Percentiles rank a stretch among this genome's conserved stretches.
Evolutionary conservation across 140 eudicot species (phyloP).

Genomic region (Senecio squalidus): DNA sequence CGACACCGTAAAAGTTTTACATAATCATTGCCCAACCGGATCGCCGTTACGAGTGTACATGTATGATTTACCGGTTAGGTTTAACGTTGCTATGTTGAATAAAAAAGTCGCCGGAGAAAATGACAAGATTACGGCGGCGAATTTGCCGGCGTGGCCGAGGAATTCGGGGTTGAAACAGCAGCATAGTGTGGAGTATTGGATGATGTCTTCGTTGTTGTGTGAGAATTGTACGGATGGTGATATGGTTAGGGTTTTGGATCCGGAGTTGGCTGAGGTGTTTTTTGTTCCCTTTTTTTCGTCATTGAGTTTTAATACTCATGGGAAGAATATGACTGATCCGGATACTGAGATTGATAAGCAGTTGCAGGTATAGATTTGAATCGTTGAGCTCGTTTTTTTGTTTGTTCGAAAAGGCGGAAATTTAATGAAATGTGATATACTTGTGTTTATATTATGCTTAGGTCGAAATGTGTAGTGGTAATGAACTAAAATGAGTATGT

Average conservation of each 20-base stretch:
- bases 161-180: slow-evolving; percentile 70
- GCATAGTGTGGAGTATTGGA: slow-evolving; percentile 98
- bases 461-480: too few species aligned
- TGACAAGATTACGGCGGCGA: slow-evolving; percentile 51
- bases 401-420: too few species aligned
- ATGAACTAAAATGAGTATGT: too few species aligned
- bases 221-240: slow-evolving; percentile 31
- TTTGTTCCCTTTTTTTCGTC: slow-evolving; percentile 90
- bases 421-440: too few species aligned
- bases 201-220: slow-evolving; percentile 82
- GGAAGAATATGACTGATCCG: slow-evolving; percentile 75
- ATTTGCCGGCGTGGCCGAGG: slow-evolving; percentile 69
- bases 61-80: slow-evolving; percentile 80
- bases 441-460: too few species aligned
- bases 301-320: slow-evolving; percentile 80
- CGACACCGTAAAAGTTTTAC: slow-evolving; percentile 8
- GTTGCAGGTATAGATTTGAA: slow-evolving; percentile 61
- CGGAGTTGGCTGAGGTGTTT: slow-evolving; percentile 76
- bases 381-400: too few species aligned
- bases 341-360: slow-evolving; percentile 55
- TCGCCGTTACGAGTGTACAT: slow-evolving; percentile 67
- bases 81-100: slow-evolving; percentile 74
- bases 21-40: slow-evolving; percentile 27
- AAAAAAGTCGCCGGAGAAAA: slow-evolving; percentile 24
- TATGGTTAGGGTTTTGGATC: slow-evolving; percentile 85